Evolutionary conservation across 2,329 filamentous ascomycete genomes (phyloP).

Genomic region (Fusarium buharicum): DNA sequence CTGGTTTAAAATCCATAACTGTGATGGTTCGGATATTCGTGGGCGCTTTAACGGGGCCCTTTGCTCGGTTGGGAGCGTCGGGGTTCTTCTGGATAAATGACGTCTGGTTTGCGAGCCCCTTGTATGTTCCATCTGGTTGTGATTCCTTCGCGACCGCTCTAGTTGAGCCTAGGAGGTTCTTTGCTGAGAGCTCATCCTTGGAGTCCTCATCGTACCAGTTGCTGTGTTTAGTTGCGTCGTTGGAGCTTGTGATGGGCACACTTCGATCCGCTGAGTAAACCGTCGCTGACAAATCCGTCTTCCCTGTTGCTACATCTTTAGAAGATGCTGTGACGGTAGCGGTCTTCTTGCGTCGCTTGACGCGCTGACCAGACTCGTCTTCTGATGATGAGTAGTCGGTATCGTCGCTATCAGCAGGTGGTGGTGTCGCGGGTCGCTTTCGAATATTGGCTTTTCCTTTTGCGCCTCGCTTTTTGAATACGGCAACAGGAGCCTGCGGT

Average conservation of each 20-base stretch:
- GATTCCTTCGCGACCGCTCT: slow-evolving; percentile 52
- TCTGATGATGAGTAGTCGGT: slow-evolving; percentile 77
- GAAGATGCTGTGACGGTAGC: slow-evolving; percentile 74
- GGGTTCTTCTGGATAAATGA: slow-evolving; percentile 85
- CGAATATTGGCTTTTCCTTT: slow-evolving; percentile 82
- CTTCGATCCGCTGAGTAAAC: slow-evolving; percentile 70
- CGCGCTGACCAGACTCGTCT: slow-evolving; percentile 77
- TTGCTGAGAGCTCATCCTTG: slow-evolving; percentile 56
- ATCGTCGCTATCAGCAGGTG: slow-evolving; percentile 71
- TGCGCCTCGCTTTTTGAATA: slow-evolving; percentile 87
- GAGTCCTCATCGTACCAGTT: slow-evolving; percentile 89
- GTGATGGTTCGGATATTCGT: slow-evolving; percentile 93
- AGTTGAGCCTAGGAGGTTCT: slow-evolving; percentile 70
- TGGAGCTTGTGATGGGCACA: slow-evolving; percentile 71
- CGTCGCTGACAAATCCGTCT: slow-evolving; percentile 59
- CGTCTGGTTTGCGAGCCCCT: slow-evolving; percentile 76
- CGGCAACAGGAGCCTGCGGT: slow-evolving; percentile 63
- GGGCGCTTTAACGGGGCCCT: slow-evolving; percentile 88
- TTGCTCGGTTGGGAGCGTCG: slow-evolving; percentile 72
- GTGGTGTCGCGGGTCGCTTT: slow-evolving; percentile 83
- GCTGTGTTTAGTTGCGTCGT: slow-evolving; percentile 88
- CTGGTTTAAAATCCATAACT: slow-evolving; percentile 87
- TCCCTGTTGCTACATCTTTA: slow-evolving; percentile 53
- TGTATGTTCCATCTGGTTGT: slow-evolving; percentile 75
- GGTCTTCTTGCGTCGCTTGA: slow-evolving; percentile 81